A percentile compares a stretch with the other conserved stretches of the same genome.
Conservation (phyloP, 345 rosid genomes). For the Eucalyptus paniculata region DNA sequence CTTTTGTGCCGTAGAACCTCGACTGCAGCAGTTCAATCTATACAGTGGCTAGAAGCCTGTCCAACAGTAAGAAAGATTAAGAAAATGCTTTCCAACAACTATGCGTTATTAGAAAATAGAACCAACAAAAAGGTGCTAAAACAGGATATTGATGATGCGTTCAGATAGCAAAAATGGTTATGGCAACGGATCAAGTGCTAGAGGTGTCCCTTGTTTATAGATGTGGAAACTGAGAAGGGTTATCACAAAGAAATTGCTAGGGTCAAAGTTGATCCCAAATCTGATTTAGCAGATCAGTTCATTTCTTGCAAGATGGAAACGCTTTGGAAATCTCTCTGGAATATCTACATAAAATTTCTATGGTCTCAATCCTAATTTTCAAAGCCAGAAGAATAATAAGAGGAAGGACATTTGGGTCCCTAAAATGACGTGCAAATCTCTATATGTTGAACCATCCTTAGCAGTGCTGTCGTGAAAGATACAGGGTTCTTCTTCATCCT, state of each 20-base stretch:
- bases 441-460: not conserved
- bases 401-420: not conserved
- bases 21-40: not conserved
- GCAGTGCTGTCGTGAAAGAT: not conserved
- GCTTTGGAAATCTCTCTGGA: not conserved
- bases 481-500: not conserved
- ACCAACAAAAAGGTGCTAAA: not conserved
- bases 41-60: not conserved
- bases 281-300: not conserved
- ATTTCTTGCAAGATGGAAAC: not conserved
- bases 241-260: not conserved
- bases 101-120: not conserved
- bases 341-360: not conserved
- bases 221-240: not conserved
- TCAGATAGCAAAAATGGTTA: not conserved
- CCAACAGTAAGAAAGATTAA: not conserved
- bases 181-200: not conserved
- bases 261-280: not conserved
- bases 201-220: not conserved
- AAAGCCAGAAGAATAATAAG: not conserved
- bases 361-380: not conserved
- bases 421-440: not conserved
- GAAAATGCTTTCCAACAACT: not conserved
- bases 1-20: not conserved
- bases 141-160: not conserved